Base-by-base conservation (phyloP, 2,329 filamentous ascomycete species). In the Hirsutella minnesotensis region DNA sequence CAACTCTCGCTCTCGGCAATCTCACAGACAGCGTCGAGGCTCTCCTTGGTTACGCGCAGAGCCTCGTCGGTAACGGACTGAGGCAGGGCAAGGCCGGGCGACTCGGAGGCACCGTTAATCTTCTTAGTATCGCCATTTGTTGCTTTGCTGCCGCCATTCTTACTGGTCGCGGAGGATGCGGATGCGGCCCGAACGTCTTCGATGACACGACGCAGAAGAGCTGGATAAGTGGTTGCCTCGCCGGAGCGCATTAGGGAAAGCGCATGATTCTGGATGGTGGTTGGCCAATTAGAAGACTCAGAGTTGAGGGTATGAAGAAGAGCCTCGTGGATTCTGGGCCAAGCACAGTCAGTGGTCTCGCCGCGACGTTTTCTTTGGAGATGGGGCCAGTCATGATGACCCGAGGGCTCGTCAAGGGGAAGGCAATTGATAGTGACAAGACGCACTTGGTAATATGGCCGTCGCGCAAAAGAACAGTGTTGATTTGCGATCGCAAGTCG, bases 401-500 rank as follows among this genome's bases (percentile, higher is more conserved):
- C 12, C 24, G 9, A 38, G 27, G 20, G 42, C 41, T 44, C 38
- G 38, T n/a, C 12, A 37, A 22, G 24, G 15, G 24, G 40, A 43
- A 12, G 31, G 43, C 27, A 35, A 38, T 21, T 15, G 29, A n/a
- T 7, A 12, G 24, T 7, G 24, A 7, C 20, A 40, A 3, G 30
- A 47, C 63, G 41, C 65, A 81, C 78, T 73, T 77, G 38, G 67
- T 59, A 20, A 80, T 70, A 47, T 80, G 72, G 3, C 77, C 77
- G 38, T 78, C 75, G 34, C 67, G 65, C 29, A 81, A 63, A 20
- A 82, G 61, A 12, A 75, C 53, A 9, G 67, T 65, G 55, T 82
- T 81, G 53, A 82, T 76, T 51, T 79, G 70, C 2, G 77, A 80
- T 19, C 78, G 67, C 44, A 81, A 60, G 45, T 81, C 77, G 7